Conservation (phyloP, 75 land plant genomes). For the Picea glauca region DNA sequence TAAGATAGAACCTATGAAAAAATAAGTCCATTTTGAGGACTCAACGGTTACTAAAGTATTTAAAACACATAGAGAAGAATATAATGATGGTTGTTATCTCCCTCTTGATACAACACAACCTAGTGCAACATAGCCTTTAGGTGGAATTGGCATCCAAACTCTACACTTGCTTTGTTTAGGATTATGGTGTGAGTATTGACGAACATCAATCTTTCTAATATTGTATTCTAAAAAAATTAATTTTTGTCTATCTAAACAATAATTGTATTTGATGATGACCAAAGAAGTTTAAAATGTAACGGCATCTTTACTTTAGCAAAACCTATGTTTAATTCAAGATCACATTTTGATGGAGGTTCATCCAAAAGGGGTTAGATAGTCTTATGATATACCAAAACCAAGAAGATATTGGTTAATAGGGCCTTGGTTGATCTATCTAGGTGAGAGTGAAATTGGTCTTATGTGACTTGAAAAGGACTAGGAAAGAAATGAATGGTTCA, state of each 20-base stretch:
- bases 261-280: slow-evolving; percentile 46
- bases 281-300: slow-evolving; percentile 59
- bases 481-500: no score
- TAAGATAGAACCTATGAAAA: no score
- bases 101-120: slow-evolving; percentile 86
- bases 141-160: slow-evolving; percentile 91
- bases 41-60: no score
- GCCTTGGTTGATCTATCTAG: no score
- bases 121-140: slow-evolving; percentile 85
- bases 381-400: slow-evolving; percentile 92
- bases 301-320: slow-evolving; percentile 78
- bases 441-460: no score
- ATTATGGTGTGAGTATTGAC: background rate
- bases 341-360: slow-evolving; percentile 94
- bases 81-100: slow-evolving; percentile 47
- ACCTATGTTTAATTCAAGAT: slow-evolving; percentile 83
- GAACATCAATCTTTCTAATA: background rate
- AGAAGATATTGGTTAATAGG: no score
- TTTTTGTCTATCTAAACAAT: slow-evolving; percentile 5
- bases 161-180: slow-evolving; percentile 34
- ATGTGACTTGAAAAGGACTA: no score
- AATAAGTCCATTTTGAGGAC: no score
- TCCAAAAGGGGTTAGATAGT: slow-evolving; percentile 89
- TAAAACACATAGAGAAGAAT: slow-evolving; percentile 67
- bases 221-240: background rate